Percentiles rank a stretch among this genome's conserved stretches.
Conservation (phyloP, 176 grass and related monocot species). For the Bonia amplexicaulis region DNA sequence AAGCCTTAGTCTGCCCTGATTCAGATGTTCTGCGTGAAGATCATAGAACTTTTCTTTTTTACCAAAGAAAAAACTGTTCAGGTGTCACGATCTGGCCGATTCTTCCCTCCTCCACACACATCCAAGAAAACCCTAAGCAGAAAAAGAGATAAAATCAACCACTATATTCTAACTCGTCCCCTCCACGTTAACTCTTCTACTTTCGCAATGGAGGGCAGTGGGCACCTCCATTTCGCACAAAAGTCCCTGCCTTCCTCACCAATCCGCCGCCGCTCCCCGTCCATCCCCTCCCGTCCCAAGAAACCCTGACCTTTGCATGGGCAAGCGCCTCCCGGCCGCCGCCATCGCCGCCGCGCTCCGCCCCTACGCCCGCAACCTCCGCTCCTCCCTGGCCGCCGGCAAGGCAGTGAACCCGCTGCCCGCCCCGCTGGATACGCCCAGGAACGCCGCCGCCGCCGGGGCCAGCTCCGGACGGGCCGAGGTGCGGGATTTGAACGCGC, state of each 20-base stretch:
- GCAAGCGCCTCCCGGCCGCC: slow-evolving; percentile 44
- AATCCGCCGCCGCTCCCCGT: neutral
- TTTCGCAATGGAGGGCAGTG: slow-evolving; percentile 30
- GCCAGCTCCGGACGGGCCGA: slow-evolving; percentile 23
- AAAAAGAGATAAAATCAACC: neutral
- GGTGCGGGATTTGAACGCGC: slow-evolving; percentile 39
- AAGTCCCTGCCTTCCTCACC: slow-evolving; percentile 10
- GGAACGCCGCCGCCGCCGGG: slow-evolving; percentile 28
- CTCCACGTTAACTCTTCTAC: slow-evolving; percentile 24
- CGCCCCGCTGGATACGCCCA: slow-evolving; percentile 46
- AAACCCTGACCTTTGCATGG: slow-evolving; percentile 46
- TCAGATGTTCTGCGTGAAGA: neutral
- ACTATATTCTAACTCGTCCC: neutral
- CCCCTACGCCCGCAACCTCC: slow-evolving; percentile 21
- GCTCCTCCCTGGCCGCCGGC: neutral
- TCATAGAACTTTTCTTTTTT: neutral
- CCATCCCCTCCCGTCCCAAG: neutral
- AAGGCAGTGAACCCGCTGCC: slow-evolving; percentile 20
- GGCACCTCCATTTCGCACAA: slow-evolving; percentile 24
- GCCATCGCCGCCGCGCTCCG: slow-evolving; percentile 39
- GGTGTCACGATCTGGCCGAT: neutral
- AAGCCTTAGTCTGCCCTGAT: too few species aligned
- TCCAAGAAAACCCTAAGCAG: slow-evolving; percentile 6
- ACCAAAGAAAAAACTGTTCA: too few species aligned
- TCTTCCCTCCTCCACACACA: neutral